phyloP scores from a whole-genome alignment of 2,329 filamentous ascomycete species.

The Cladosporium velox region DNA sequence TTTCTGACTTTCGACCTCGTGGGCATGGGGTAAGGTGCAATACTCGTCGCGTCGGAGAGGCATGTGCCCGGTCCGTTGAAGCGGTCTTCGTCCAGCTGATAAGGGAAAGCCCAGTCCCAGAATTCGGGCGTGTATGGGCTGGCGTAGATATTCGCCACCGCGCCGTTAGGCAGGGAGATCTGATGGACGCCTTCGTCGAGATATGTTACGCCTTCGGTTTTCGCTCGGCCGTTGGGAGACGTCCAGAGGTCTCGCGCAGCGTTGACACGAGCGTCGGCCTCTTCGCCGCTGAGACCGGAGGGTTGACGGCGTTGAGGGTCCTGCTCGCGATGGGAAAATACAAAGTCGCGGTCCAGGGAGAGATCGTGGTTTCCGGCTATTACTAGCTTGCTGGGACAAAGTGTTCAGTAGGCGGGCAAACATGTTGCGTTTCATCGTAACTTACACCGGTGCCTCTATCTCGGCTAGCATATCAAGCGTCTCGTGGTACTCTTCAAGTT shows the following conservation, averaged over 20 bases:
- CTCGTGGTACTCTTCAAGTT: slow-evolving; percentile 48
- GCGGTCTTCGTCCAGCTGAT: slow-evolving; percentile 52
- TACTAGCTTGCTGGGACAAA: slow-evolving; percentile 52
- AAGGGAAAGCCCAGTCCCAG: slow-evolving; percentile 58
- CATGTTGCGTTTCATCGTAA: neutral
- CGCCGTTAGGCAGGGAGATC: slow-evolving; percentile 53
- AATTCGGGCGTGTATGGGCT: slow-evolving; percentile 58
- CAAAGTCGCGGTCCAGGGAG: slow-evolving; percentile 49
- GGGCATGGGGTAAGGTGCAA: slow-evolving; percentile 42
- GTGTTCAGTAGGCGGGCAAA: neutral
- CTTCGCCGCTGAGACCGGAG: slow-evolving; percentile 6
- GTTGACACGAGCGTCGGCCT: slow-evolving; percentile 19
- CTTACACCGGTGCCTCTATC: slow-evolving; percentile 52
- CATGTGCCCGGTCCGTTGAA: slow-evolving; percentile 47
- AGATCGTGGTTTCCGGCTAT: slow-evolving; percentile 66
- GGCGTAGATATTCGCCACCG: slow-evolving; percentile 55
- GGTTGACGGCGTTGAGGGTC: slow-evolving; percentile 18
- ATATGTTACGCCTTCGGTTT: slow-evolving; percentile 52
- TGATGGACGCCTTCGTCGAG: slow-evolving; percentile 56
- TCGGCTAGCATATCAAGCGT: slow-evolving; percentile 51
- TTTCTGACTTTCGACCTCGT: slow-evolving; percentile 37
- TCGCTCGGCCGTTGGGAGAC: slow-evolving; percentile 36
- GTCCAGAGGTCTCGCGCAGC: slow-evolving; percentile 30
- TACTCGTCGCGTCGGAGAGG: slow-evolving; percentile 36
- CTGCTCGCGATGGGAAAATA: slow-evolving; percentile 23